Evolutionary conservation across 768 basidiomycete species (phyloP), one percentile per base, ranked within the genome.

Genomic region (Fistulinella prunicolor): DNA sequence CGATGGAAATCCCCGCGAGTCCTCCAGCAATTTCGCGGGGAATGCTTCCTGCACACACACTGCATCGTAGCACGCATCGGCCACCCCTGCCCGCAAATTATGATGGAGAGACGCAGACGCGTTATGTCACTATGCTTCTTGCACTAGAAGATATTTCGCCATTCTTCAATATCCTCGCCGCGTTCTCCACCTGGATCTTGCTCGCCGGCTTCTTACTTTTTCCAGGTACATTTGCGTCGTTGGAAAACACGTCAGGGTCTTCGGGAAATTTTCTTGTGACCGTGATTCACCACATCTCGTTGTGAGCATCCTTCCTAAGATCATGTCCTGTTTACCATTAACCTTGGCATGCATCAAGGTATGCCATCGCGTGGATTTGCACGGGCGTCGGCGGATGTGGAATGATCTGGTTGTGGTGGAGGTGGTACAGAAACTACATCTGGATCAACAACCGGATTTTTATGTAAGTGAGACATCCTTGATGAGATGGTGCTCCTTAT

Each of bases 181-280:
- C 70, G 8, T 82, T 83, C 65, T 83, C 79, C 54, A 82, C 78
- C 9, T 83, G 82, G 82, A 73, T 83, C 46, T 56, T 83, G 43
- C 67, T 83, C 20, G 81, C 81, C 9, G 81, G 81, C 8, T 83
- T 83, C 58, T 66, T 83, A 16, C 68, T 83, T 23, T 81, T 83
- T 52, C 82, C 82, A 2, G 78, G 80, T 42, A 83, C 82, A 7
- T 83, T 83, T 61, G 70, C 74, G 9, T 80, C 74, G 44, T 68
- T 75, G 64, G 30, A 55, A 16, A 16, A 53, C 12, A 32, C 57
- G 39, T 13, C 63, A 56, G 49, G 62, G 44, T 67, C 66, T 9
- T 52, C 74, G 6, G 64, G 65, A 38, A 62, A 62, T 20, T 42
- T 57, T 13, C 57, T 76, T 40, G 50, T 79, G 34, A 54, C 58